Base-by-base conservation (phyloP, 83 land plant species). In the Diphasiastrum complanatum region DNA sequence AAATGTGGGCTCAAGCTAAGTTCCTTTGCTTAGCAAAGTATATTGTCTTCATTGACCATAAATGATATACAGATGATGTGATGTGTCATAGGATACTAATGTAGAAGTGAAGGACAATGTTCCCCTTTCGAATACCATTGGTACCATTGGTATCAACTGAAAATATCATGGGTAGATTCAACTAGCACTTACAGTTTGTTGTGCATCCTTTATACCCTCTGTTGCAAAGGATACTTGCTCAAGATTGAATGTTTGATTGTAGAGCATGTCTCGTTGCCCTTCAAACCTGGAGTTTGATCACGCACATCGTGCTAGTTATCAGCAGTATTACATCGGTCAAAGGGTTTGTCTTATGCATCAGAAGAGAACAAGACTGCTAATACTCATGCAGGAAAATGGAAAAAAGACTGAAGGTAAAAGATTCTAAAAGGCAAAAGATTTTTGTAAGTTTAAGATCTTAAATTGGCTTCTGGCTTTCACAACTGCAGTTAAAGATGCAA, bases 171-270 rank as follows among this genome's bases (percentile, higher is more conserved):
- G 14, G 47, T 19, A 60, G 33, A n/a, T n/a, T n/a, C n/a, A n/a
- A 11, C 25, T 35, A 20, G 27, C 11, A 54, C 80, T 61, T 77
- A 95, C 99, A 47, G 99, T 95, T 74, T 89, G 90, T 63, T 95
- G 93, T 32, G 99, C 97, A 84, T 89, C 99, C 74, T 86, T 89
- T 63, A 95, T 76, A 26, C 99, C 99, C 51, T 89, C 97, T 12
- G 96, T 60, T 40, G 99, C 93, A 82, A 89, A 95, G 34, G 97
- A 30, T 61, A 95, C 97, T 63, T 95, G 97, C 68, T 95, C 99
- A 38, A 95, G 83, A 65, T 95, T 95, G 63, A 95, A 95, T 33
- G 99, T 95, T 63, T 89, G 99, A 60, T 84, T 89, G 69, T 86
- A 95, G 2, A 95, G 67, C 85, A 81, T 87, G 58, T 95, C 97